These are phyloP conservation scores for Amaranthus hypochondriacus DNA, from an alignment of 148 eudicot species.

Conservation along the genomic window DNA sequence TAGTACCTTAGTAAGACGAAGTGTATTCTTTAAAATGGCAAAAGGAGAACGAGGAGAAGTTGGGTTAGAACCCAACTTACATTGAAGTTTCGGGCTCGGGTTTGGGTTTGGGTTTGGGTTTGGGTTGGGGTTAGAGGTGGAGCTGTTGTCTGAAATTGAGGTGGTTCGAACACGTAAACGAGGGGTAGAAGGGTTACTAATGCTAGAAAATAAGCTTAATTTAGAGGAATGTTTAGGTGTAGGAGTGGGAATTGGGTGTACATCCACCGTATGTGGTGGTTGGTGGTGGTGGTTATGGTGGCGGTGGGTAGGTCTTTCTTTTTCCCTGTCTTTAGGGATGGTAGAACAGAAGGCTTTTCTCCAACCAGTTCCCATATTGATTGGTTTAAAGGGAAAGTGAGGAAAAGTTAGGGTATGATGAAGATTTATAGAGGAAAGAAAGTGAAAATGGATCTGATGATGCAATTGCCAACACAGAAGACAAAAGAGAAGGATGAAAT, in stretches of 20 bases:
- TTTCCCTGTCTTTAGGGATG: slow-evolving; percentile 44
- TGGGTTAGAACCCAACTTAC: slow-evolving; percentile 41
- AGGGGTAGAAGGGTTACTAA: slow-evolving; percentile 60
- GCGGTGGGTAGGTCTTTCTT: slow-evolving; percentile 2
- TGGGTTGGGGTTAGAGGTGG: background rate
- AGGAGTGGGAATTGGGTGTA: slow-evolving; percentile 9
- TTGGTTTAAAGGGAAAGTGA: background rate
- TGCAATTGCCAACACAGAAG: slow-evolving; percentile 19
- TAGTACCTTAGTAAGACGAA: slow-evolving; percentile 58
- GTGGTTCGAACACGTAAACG: slow-evolving; percentile 26
- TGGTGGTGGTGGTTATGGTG: background rate
- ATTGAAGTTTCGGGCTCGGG: slow-evolving; percentile 32
- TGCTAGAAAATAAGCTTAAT: slow-evolving; percentile 42
- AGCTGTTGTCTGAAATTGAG: slow-evolving; percentile 7
- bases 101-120: background rate
- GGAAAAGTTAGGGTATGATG: background rate
- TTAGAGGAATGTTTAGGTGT: slow-evolving; percentile 34
- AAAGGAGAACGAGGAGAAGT: slow-evolving; percentile 88
- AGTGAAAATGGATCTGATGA: slow-evolving; percentile 18
- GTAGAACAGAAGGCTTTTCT: slow-evolving; percentile 88
- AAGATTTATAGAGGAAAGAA: background rate
- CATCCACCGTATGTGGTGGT: background rate
- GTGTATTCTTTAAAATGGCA: slow-evolving; percentile 58
- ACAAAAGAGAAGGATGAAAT: slow-evolving; percentile 21
- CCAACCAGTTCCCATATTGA: slow-evolving; percentile 77